A percentile compares a stretch with the other conserved stretches of the same genome.
These are phyloP conservation scores for Spathaspora girioi DNA, from an alignment of 805 yeast species.

Conservation along the genomic window DNA sequence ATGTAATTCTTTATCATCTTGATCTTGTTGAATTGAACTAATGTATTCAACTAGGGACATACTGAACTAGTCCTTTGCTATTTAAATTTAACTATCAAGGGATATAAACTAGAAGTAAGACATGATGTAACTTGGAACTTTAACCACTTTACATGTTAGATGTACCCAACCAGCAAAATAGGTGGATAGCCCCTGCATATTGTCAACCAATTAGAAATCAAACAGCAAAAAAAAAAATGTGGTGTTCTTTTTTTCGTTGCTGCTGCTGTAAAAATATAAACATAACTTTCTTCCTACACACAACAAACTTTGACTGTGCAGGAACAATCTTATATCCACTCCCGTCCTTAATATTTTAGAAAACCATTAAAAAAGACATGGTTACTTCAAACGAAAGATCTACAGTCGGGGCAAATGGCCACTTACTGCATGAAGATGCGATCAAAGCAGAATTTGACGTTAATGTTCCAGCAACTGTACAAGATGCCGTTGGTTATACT, in stretches of 20 bases:
- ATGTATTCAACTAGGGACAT: background rate
- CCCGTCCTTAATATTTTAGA: background rate
- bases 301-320: slow-evolving; percentile 2
- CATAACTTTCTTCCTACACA: background rate
- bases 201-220: too few species aligned
- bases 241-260: too few species aligned
- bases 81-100: too few species aligned
- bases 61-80: too few species aligned
- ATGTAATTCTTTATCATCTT: slow-evolving; percentile 24
- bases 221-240: too few species aligned
- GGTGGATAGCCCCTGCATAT: too few species aligned
- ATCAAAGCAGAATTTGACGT: slow-evolving; percentile 4
- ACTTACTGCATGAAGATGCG: slow-evolving; percentile 9
- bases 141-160: background rate
- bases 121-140: background rate
- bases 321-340: slow-evolving; percentile 1
- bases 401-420: slow-evolving; percentile 14
- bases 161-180: background rate
- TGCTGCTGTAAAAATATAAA: background rate
- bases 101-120: too few species aligned
- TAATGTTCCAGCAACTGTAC: slow-evolving; percentile 7
- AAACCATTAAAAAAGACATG: background rate
- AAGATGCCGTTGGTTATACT: slow-evolving; percentile 5
- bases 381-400: slow-evolving; percentile 26
- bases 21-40: slow-evolving; percentile 3